Evolutionary conservation across 1,284 basidiomycete species (phyloP), one percentile per base, ranked within the genome.

Genomic region (Moesziomyces sp.): DNA sequence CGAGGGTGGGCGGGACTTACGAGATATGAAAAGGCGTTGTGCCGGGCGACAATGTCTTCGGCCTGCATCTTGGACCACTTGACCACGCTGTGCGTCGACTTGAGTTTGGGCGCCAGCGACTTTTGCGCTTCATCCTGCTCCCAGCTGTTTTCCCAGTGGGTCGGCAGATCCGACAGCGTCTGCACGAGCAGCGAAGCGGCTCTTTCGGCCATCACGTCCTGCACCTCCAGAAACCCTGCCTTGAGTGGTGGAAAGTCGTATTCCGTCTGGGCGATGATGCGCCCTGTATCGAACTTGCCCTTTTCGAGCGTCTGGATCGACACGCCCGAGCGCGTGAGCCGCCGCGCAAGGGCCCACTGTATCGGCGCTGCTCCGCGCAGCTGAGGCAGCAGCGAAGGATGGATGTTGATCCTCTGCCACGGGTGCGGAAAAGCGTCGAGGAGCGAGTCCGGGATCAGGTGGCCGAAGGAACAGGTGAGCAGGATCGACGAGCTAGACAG

Each of bases 281-380:
- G 35, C 1, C 81, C 81, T 3, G 58, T 64, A 49, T 83, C 81
- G 30, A 82, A 81, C 24, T 24, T 63, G 9, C 52, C 69, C 23
- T 43, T 54, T 24, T 55, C 68, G 49, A 83, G 49, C 34, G 73
- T 71, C 69, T 83, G 81, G 2, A 83, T 69, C 11, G 57, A 69
- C 0, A 81, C 66, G 0, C 81, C 81, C 4, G 81, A 81, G 8
- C 26, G 5, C 3, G 8, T 11, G 23, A 66, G 40, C 7, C 48
- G n/a, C 6, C 62, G 45, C 11, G 78, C 65, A 42, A 99, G 87
- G 0, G 91, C 88, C 84, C 91, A 92, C 83, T 98, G 96, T 40
- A 98, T 92, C 0, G 95, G 96, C 1, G 94, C 93, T 0, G 96
- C 90, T 0, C 96, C 96, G 24, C 94, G 89, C 84, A 93, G 93